phyloP scores from a whole-genome alignment of 1,284 basidiomycete species.

The Ganoderma resinaceum region DNA sequence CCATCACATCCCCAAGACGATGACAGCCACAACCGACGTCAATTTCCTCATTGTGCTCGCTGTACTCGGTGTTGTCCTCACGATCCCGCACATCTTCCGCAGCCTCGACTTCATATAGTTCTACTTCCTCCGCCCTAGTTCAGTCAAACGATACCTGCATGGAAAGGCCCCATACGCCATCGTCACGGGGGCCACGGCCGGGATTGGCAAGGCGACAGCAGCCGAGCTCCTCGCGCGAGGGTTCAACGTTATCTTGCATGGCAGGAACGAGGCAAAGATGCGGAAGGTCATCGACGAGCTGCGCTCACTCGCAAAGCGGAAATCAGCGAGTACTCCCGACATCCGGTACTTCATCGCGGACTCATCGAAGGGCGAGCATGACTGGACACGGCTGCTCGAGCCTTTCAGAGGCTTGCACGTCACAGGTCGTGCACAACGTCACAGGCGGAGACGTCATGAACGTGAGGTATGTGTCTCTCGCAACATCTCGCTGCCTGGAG shows the following conservation, averaged over 20 bases:
- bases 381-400: conserved; percentile 33
- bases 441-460: conserved; percentile 19
- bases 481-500: no score
- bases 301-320: conserved; percentile 9
- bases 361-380: conserved; percentile 28
- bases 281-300: conserved; percentile 36
- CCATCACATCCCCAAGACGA: no score
- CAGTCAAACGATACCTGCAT: conserved; percentile 34
- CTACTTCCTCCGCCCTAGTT: conserved; percentile 36
- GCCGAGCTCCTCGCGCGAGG: conserved; percentile 38
- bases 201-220: conserved; percentile 39
- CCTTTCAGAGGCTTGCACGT: conserved; percentile 37
- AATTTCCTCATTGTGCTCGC: no score
- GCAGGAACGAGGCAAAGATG: conserved; percentile 39
- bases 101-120: no score
- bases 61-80: no score
- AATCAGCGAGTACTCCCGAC: no score
- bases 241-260: conserved; percentile 44
- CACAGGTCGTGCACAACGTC: conserved; percentile 41
- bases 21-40: no score
- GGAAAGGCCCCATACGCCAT: conserved; percentile 36
- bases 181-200: conserved; percentile 41
- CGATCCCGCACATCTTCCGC: no score
- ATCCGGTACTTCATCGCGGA: conserved; percentile 41
- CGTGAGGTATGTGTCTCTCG: no score